Evolutionary conservation across 306 rosid species (phyloP).

Genomic region (Mimosa pudica): DNA sequence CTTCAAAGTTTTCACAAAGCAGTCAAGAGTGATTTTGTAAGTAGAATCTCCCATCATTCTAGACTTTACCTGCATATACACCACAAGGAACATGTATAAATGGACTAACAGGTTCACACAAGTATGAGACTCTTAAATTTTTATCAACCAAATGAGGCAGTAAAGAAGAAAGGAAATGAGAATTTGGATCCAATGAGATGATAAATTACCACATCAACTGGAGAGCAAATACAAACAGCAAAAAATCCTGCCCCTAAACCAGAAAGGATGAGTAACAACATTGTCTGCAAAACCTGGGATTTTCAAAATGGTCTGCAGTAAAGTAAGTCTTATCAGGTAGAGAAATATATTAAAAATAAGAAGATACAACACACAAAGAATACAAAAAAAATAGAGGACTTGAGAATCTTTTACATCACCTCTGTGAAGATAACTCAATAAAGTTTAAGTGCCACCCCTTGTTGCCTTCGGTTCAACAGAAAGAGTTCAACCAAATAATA

Average conservation of each 20-base stretch:
- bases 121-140: slow-evolving; percentile 17
- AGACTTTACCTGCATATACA: too few species aligned
- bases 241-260: slow-evolving; percentile 95
- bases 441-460: neutral
- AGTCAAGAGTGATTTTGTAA: too few species aligned
- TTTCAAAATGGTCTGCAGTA: too few species aligned
- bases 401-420: slow-evolving; percentile 39
- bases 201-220: slow-evolving; percentile 88
- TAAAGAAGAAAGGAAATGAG: neutral
- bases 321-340: too few species aligned
- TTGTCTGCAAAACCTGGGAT: slow-evolving; percentile 92
- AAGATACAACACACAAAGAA: slow-evolving; percentile 9
- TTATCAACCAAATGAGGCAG: slow-evolving; percentile 15
- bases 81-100: slow-evolving; percentile 32
- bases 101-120: slow-evolving; percentile 5
- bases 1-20: too few species aligned
- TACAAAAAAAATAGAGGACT: slow-evolving; percentile 24
- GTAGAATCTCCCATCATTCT: too few species aligned
- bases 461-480: neutral
- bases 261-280: slow-evolving; percentile 77
- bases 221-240: slow-evolving; percentile 96
- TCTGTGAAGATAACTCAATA: slow-evolving; percentile 25
- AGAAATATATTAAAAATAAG: too few species aligned
- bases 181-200: neutral
- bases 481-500: neutral